Evolutionary conservation across 2,329 filamentous ascomycete genomes (phyloP).

Genomic region (Tolypocladium cylindrosporum): DNA sequence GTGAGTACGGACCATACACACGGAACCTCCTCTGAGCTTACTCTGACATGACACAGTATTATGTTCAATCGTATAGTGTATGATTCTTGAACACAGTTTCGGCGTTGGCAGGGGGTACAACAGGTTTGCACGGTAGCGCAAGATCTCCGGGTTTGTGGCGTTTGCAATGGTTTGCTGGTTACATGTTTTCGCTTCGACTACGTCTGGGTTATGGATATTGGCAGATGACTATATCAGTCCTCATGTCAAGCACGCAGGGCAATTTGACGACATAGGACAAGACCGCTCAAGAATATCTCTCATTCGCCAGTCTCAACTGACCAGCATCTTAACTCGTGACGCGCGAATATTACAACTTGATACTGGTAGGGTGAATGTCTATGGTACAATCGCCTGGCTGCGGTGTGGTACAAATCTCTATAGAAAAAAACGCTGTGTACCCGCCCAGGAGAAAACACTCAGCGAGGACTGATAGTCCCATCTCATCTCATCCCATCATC

Average conservation of each 20-base stretch:
- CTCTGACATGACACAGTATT: slow-evolving; percentile 24
- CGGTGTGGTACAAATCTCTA: background rate
- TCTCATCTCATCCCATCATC: slow-evolving; percentile 6
- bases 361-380: background rate
- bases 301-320: background rate
- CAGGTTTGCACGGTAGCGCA: background rate
- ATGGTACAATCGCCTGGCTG: slow-evolving; percentile 1
- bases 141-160: background rate
- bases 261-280: background rate
- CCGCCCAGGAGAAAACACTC: background rate
- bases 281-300: background rate
- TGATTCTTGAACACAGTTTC: slow-evolving; percentile 5
- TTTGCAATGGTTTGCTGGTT: background rate
- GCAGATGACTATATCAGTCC: background rate
- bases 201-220: background rate
- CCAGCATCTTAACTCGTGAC: background rate
- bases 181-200: background rate
- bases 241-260: background rate
- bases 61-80: slow-evolving; percentile 32
- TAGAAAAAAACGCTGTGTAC: background rate
- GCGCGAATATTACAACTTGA: background rate
- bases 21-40: background rate
- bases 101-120: background rate
- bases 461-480: background rate
- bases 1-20: slow-evolving; percentile 32